phyloP scores from a whole-genome alignment of 139 green algal species.

The Coelastrella sp. region DNA sequence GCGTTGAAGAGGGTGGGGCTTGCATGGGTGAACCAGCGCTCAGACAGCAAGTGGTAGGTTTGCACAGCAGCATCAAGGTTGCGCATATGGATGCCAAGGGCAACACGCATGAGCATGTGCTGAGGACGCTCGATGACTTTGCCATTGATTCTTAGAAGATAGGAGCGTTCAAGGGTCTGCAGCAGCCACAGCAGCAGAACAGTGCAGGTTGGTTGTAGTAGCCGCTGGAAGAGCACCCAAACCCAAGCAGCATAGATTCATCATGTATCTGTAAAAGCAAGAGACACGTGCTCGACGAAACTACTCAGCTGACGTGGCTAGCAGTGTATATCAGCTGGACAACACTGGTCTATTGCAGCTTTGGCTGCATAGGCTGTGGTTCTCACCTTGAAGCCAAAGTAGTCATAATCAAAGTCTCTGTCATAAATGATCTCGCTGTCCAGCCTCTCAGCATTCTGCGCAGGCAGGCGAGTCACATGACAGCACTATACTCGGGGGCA shows the following conservation, averaged over 20 bases:
- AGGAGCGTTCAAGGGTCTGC: constrained; percentile 98
- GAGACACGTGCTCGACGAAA: background rate
- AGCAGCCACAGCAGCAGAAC: too few relatives aligned
- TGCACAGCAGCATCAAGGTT: constrained; percentile 76
- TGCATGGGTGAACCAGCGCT: constrained; percentile 98
- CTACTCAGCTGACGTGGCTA: too few relatives aligned
- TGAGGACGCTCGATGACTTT: constrained; percentile 98
- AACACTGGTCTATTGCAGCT: background rate
- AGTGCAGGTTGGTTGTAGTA: too few relatives aligned
- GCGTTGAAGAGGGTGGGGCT: constrained; percentile 99
- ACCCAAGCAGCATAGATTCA: too few relatives aligned
- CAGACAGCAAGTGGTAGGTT: constrained; percentile 92
- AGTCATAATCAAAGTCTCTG: constrained; percentile 99
- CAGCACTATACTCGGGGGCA: too few relatives aligned
- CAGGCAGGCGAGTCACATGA: too few relatives aligned
- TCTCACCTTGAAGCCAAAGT: constrained; percentile 99
- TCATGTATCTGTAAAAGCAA: background rate
- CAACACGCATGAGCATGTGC: constrained; percentile 99
- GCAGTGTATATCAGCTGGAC: background rate
- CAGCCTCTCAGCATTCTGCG: constrained; percentile 85
- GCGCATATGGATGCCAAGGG: constrained; percentile 91
- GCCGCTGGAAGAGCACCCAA: too few relatives aligned
- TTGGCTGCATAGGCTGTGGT: too few relatives aligned
- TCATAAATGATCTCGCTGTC: constrained; percentile 99
- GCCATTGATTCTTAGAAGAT: constrained; percentile 96